These are phyloP conservation scores for Tetraselmis striata DNA, from an alignment of 139 green algal species.

Conservation along the genomic window DNA sequence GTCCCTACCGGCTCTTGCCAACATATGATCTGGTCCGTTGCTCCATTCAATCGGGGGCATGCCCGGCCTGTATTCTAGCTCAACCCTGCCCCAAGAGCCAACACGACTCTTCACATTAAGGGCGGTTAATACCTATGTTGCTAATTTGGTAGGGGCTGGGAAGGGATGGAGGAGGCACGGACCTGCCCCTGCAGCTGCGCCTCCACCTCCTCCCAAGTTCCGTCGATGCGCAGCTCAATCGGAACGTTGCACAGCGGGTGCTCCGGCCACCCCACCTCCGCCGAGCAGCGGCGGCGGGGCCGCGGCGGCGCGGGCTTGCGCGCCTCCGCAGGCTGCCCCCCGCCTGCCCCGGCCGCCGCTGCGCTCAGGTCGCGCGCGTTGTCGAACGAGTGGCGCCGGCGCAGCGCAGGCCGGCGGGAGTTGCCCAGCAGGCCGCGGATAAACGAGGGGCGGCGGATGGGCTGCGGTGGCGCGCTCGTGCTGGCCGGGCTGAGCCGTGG, in stretches of 20 bases:
- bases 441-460: neutral
- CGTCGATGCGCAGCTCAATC: neutral
- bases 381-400: neutral
- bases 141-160: no score
- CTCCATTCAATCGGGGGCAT: no score
- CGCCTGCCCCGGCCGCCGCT: no score
- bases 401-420: neutral
- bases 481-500: neutral
- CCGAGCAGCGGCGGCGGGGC: no score
- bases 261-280: neutral
- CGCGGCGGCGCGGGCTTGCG: neutral
- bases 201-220: neutral
- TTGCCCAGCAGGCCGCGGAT: neutral
- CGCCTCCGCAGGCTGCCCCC: no score
- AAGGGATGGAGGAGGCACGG: neutral
- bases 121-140: no score
- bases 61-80: no score
- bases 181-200: neutral
- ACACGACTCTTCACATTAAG: no score
- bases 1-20: no score
- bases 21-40: no score
- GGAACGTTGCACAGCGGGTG: neutral
- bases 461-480: no score
- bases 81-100: no score
- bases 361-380: neutral